Base-by-base conservation (phyloP, 2,329 filamentous ascomycete genomes). In the Didymella pomorum region DNA sequence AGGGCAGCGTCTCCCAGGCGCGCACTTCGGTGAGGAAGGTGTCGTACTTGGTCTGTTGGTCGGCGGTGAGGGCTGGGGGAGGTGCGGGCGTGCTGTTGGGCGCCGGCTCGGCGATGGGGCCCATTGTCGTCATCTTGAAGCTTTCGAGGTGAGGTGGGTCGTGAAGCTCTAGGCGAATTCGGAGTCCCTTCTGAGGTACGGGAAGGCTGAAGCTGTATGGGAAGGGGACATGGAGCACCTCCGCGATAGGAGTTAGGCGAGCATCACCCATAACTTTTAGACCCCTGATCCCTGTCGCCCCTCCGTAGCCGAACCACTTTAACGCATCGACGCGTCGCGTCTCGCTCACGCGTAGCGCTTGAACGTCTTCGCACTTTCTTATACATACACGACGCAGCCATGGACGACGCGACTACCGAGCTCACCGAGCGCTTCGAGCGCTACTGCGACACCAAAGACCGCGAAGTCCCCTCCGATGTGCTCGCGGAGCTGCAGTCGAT, bases 41-140 rank as follows among this genome's bases (percentile, higher is more conserved):
- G 42, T 89, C 85, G 80, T 97, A 98, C 80, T 97, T 97, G 65
- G 83, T 76, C 73, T 91, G 79, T 79, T 98, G 91, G 33, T 96
- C 92, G 10, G 85, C 72, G 11, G 88, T 93, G 68, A 97, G 85
- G 57, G 83, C 76, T 6, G 86, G 77, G 10, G 83, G 81, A 6
- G 85, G 73, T 12, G 80, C 73, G 2, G 90, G 86, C 57, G 84
- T 86, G 73, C 84, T 84, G 33, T 80, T 79, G 2, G 88, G 78
- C 12, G 56, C 69, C 29, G 76, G 74, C 37, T 71, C 63, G 10
- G 71, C 53, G 54, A 77, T 71, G 26, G 75, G 75, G 37, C 66
- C 69, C 57, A 75, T 76, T 45, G 67, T 60, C 23, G 71, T 66
- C 68, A 73, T 73, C 4, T 29, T 61, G 41, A 39, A 33, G 26